Base-by-base conservation (phyloP, 192 early-diverging fungal genomes). In the Geosiphon pyriformis region DNA sequence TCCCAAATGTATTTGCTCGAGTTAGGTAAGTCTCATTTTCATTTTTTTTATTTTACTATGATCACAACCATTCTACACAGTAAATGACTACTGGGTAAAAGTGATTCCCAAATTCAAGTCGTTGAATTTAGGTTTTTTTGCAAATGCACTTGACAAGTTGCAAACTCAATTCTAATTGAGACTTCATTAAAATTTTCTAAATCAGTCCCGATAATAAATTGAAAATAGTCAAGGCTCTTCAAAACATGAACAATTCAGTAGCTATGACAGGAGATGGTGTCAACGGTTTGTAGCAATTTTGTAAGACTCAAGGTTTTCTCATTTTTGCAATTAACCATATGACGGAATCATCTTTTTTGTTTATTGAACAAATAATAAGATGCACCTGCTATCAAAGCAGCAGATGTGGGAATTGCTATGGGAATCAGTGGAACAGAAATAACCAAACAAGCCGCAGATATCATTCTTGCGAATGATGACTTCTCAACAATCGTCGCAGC, bases 261-360 rank as follows among this genome's bases (percentile, higher is more conserved):
- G 90, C 88, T 15, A 94, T 95, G 92, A 95, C 93, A 17, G 96
- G 96, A 69, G 96, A 98, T 73, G 96, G 96, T 67, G 94, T 96
- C 47, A 92, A 92, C 70, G 83, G 80, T 80, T 74, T 68, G 35
- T 8, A 10, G n/a, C n/a, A n/a, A n/a, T n/a, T n/a, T n/a, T n/a
- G n/a, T n/a, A n/a, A n/a, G n/a, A n/a, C n/a, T n/a, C n/a, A n/a
- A n/a, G n/a, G n/a, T n/a, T n/a, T n/a, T n/a, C n/a, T n/a, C n/a
- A n/a, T n/a, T n/a, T n/a, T n/a, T n/a, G n/a, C n/a, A n/a, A n/a
- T n/a, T n/a, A n/a, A n/a, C n/a, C n/a, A n/a, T n/a, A n/a, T n/a
- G n/a, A n/a, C n/a, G n/a, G n/a, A n/a, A n/a, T n/a, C n/a, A n/a
- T n/a, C n/a, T n/a, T n/a, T n/a, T n/a, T n/a, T n/a, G n/a, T n/a